phyloP scores from a whole-genome alignment of 1,284 basidiomycete species.

The Ganoderma multipileum region DNA sequence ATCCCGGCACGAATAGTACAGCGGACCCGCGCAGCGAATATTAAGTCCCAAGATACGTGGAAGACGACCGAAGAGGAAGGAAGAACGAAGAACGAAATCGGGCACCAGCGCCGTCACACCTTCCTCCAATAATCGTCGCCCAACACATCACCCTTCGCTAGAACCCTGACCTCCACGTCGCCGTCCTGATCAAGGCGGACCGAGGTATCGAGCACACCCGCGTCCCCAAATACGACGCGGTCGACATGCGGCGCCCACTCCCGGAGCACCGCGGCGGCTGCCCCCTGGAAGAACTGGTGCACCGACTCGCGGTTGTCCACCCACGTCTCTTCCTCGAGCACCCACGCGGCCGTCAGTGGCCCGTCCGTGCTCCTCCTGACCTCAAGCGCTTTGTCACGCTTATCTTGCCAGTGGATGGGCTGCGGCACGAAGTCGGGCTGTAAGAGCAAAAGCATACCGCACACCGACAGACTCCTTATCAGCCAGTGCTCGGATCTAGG shows the following conservation, averaged over 20 bases:
- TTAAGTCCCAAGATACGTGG: neutral
- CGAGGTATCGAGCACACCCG: slow-evolving; percentile 10
- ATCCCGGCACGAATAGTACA: neutral
- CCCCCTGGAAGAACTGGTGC: slow-evolving; percentile 16
- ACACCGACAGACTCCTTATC: neutral
- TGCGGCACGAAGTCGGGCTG: slow-evolving; percentile 18
- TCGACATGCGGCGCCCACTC: slow-evolving; percentile 14
- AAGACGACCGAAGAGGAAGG: neutral
- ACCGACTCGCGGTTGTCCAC: slow-evolving; percentile 18
- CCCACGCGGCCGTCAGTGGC: slow-evolving; percentile 18
- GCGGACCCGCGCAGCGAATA: neutral
- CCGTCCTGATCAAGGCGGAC: slow-evolving; percentile 1
- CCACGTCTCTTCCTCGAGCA: slow-evolving; percentile 20
- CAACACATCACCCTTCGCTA: neutral
- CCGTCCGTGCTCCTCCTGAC: neutral
- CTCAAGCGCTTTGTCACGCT: slow-evolving; percentile 6
- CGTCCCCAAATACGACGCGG: slow-evolving; percentile 17
- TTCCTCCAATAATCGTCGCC: slow-evolving; percentile 18
- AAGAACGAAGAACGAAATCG: neutral
- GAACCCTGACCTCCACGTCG: neutral
- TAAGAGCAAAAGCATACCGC: neutral
- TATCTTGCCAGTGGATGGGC: slow-evolving; percentile 21
- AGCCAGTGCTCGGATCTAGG: neutral
- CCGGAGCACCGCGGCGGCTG: slow-evolving; percentile 14
- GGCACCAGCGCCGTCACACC: neutral